Percentiles rank a stretch among this genome's conserved stretches.
These are phyloP conservation scores for Tinospora cordifolia DNA, from an alignment of 164 flowering plant species.

Conservation along the genomic window DNA sequence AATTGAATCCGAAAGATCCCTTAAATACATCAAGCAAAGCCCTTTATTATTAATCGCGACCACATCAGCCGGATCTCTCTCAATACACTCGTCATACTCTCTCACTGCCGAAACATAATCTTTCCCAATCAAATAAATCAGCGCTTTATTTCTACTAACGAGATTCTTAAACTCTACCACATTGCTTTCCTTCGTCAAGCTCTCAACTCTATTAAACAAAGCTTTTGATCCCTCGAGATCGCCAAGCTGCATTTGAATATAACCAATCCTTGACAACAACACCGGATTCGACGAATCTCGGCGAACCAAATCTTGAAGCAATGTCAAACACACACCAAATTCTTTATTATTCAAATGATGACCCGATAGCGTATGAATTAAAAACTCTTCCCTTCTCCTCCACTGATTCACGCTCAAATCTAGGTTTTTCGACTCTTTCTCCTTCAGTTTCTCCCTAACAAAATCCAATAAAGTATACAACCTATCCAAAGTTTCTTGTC, in stretches of 20 bases:
- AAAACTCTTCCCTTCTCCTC: constrained; percentile 55
- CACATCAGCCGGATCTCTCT: constrained; percentile 61
- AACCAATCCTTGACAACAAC: constrained; percentile 66
- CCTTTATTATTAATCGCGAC: constrained; percentile 89
- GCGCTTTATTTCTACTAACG: constrained; percentile 67
- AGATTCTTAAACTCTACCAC: constrained; percentile 49
- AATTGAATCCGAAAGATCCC: constrained; percentile 88
- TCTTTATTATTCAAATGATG: constrained; percentile 64
- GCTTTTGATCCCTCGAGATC: constrained; percentile 70
- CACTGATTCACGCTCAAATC: constrained; percentile 30
- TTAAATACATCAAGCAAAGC: constrained; percentile 89
- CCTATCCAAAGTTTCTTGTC: constrained; percentile 58
- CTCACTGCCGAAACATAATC: constrained; percentile 94
- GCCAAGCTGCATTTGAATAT: constrained; percentile 76
- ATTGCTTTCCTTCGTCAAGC: constrained; percentile 24
- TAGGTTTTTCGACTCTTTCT: constrained; percentile 9
- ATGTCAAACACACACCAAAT: constrained; percentile 45
- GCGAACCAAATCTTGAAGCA: constrained; percentile 32
- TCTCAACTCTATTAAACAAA: constrained; percentile 48
- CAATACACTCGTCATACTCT: constrained; percentile 88
- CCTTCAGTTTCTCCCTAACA: constrained; percentile 28
- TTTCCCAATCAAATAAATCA: constrained; percentile 72
- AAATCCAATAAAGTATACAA: constrained; percentile 57
- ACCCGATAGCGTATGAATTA: constrained; percentile 45
- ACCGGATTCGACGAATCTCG: constrained; percentile 29